Evolutionary conservation across 805 yeast species (phyloP), one percentile per base, ranked within the genome.

Genomic region (Candida vartiovaarae): DNA sequence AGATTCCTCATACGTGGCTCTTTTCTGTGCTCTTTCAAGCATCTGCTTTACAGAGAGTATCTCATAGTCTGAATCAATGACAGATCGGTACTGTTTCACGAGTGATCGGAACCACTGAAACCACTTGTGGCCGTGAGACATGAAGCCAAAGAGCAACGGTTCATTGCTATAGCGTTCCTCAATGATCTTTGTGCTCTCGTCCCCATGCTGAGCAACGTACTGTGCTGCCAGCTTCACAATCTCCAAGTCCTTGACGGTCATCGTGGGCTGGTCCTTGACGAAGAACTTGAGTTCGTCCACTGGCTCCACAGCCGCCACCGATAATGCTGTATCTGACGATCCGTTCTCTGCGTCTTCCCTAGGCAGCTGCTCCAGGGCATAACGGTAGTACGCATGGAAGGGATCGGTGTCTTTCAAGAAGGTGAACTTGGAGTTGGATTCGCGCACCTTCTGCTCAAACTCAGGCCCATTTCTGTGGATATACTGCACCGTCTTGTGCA

Each of bases 151-250:
- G 55, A 82, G 87, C 3, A 71, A 66, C 27, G 71, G 61, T 34
- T 71, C 63, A 0, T 65, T 66, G 9, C 48, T 42, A 32, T 57
- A 55, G 24, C 59, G 55, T 34, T 58, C 61, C 49, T 67, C 26
- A 4, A 39, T 27, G 8, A 60, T 31, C 82, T 69, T 62, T 57
- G 3, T 61, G 56, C 23, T 75, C 59, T 55, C 58, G 2, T 64
- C 62, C 1, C 86, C 86, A 55, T 85, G 80, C 15, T 68, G 58
- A 1, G 88, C 85, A 1, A 76, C 76, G 53, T 74, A 78, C 42
- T 77, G 70, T 0, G 97, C 96, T 1, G 90, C 77, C 3, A 78
- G 55, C 57, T 85, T 84, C 36, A 91, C 72, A 8, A 84, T 68
- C 27, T 82, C 83, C 27, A 84, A 62, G 59, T 89, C 96, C 29